Percentiles rank a stretch among this genome's conserved stretches.
These are phyloP conservation scores for Pythium pyrilobum DNA, from an alignment of 352 stramenopile species.

Conservation along the genomic window DNA sequence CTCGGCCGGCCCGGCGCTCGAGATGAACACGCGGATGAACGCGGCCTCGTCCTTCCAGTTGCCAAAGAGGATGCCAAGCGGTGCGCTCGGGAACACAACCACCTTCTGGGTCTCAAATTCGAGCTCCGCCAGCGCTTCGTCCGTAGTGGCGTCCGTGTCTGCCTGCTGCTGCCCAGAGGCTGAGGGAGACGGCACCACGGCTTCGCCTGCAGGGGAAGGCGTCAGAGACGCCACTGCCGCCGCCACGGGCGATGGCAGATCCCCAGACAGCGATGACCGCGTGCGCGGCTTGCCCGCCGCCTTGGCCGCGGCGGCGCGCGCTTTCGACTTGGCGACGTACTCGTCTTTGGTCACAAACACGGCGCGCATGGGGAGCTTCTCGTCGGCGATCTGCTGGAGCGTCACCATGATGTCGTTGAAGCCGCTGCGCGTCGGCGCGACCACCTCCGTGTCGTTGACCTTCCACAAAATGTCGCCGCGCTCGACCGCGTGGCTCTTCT, in stretches of 20 bases:
- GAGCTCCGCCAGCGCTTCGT: slow-evolving; percentile 2
- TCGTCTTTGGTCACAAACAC: slow-evolving; percentile 55
- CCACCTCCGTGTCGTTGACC: slow-evolving; percentile 52
- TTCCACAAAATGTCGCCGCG: slow-evolving; percentile 62
- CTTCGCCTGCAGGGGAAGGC: no score
- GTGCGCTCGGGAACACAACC: slow-evolving; percentile 56
- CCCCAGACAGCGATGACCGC: no score
- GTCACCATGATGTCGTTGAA: slow-evolving; percentile 64
- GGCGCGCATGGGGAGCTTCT: slow-evolving; percentile 45
- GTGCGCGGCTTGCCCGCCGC: neutral
- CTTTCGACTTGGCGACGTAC: slow-evolving; percentile 36
- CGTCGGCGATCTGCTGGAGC: slow-evolving; percentile 40
- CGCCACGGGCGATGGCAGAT: no score
- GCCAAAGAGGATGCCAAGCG: slow-evolving; percentile 77
- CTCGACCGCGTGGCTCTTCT: slow-evolving; percentile 55
- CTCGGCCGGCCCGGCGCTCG: slow-evolving; percentile 63
- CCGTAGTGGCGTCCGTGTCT: neutral
- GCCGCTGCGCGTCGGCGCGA: slow-evolving; percentile 32
- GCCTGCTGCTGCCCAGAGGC: neutral
- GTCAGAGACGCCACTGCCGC: no score
- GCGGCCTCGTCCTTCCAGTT: slow-evolving; percentile 77
- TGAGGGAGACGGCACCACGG: neutral
- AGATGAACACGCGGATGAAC: slow-evolving; percentile 79
- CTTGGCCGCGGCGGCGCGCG: slow-evolving; percentile 11
- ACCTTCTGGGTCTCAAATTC: slow-evolving; percentile 30